Conservation (phyloP, 192 early-diverging fungal genomes). For the Coemansia asiatica region DNA sequence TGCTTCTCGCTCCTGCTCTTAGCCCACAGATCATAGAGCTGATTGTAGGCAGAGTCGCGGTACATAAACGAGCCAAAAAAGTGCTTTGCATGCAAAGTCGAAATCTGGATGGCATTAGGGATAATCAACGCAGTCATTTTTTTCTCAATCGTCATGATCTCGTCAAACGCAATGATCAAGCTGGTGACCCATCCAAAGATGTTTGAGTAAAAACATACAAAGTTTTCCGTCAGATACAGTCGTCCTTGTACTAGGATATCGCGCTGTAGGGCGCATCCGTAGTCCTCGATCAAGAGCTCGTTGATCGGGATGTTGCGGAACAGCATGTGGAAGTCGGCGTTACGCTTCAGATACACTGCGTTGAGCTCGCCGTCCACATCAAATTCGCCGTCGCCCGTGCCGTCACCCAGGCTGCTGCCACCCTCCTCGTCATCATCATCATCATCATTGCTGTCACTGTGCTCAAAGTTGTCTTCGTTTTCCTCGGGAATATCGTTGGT, state of each 20-base stretch:
- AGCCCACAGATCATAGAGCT: constrained; percentile 68
- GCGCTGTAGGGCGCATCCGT: constrained; percentile 82
- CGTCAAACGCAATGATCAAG: constrained; percentile 71
- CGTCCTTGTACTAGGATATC: constrained; percentile 87
- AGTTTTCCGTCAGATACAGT: constrained; percentile 77
- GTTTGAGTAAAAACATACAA: constrained; percentile 83
- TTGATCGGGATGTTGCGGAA: constrained; percentile 57
- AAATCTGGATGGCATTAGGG: constrained; percentile 84
- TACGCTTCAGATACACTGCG: constrained; percentile 57
- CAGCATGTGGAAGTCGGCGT: constrained; percentile 57
- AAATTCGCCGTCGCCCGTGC: constrained; percentile 12
- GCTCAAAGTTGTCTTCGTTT: constrained; percentile 1
- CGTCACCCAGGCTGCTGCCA: neutral
- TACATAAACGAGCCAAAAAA: constrained; percentile 86
- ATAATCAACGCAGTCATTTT: constrained; percentile 80
- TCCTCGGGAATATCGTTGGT: constrained; percentile 22
- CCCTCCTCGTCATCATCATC: constrained; percentile 24
- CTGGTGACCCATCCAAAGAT: constrained; percentile 90
- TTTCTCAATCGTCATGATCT: constrained; percentile 84
- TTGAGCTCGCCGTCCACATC: constrained; percentile 48
- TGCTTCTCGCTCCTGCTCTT: constrained; percentile 45
- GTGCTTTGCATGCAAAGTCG: constrained; percentile 70
- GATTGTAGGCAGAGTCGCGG: constrained; percentile 75
- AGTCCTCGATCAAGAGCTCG: constrained; percentile 64
- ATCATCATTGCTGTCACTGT: neutral